These are phyloP conservation scores for Uncinocarpus reesii DNA, from an alignment of 2,329 filamentous ascomycete genomes.

Conservation along the genomic window DNA sequence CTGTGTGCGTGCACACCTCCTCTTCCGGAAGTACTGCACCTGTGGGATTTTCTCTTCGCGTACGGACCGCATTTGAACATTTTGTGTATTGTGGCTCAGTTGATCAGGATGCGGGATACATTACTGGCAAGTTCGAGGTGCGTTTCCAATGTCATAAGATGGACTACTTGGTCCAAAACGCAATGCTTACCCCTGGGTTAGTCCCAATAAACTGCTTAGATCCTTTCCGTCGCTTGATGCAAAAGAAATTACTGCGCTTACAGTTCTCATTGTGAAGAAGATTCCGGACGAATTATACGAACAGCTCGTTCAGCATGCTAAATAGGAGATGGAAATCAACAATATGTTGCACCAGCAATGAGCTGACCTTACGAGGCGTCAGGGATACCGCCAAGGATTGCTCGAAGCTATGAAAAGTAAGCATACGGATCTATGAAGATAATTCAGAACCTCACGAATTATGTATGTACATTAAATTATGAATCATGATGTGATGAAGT, in stretches of 20 bases:
- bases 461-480: slow-evolving; percentile 6
- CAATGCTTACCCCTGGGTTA: slow-evolving; percentile 30
- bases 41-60: slow-evolving; percentile 97
- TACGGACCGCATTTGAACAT: slow-evolving; percentile 94
- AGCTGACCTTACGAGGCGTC: too few species aligned
- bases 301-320: slow-evolving; percentile 79
- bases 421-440: neutral
- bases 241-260: slow-evolving; percentile 71
- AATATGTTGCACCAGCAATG: too few species aligned
- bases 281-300: slow-evolving; percentile 85
- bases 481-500: slow-evolving; percentile 10
- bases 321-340: slow-evolving; percentile 19
- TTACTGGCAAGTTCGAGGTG: slow-evolving; percentile 78
- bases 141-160: slow-evolving; percentile 25
- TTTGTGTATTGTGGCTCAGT: slow-evolving; percentile 87
- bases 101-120: slow-evolving; percentile 76
- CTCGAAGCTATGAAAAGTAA: neutral
- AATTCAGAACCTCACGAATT: neutral
- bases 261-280: slow-evolving; percentile 76
- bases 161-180: too few species aligned
- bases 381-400: neutral
- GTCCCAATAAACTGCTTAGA: slow-evolving; percentile 83
- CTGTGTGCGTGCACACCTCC: slow-evolving; percentile 93
- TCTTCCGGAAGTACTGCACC: slow-evolving; percentile 76
- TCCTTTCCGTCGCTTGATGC: slow-evolving; percentile 78